Evolutionary conservation across 805 yeast genomes (phyloP), one percentile per base, ranked within the genome.

Genomic region (Citeromyces matritensis): DNA sequence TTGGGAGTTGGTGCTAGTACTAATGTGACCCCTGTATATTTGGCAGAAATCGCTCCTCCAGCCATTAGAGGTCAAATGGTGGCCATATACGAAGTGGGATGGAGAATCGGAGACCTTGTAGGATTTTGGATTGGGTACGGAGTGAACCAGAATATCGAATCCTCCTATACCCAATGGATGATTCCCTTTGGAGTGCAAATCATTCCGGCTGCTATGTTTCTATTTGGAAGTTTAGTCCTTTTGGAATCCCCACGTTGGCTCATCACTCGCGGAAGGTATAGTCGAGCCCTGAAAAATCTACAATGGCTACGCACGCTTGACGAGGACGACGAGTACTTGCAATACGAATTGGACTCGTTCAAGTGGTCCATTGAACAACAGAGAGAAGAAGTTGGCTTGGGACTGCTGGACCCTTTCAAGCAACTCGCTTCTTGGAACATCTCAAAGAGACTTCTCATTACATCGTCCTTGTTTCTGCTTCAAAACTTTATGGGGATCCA

Each of bases 81-180:
- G 26, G 68, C 65, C 3, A 48, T 55, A 35, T 66, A 59, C 46
- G 74, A 66, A 39, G 51, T 65, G 9, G 58, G 61, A 9, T 65
- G 71, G 68, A 64, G 63, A 40, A 47, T 61, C 14, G 69, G 68
- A 23, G 65, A 63, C 6, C 45, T 63, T 13, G 45, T 61, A 32
- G 69, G 67, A 2, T 65, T 59, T 42, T 65, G 67, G 64, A 62
- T 65, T 35, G 63, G 63, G 39, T 63, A 63, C 39, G 71, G 69
- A 4, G 62, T 62, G 11, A 42, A 50, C 25, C 42, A 45, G 33
- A 48, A 61, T n/a, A 48, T 57, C 9, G 35, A 42, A 4, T 29
- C 38, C 10, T 39, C 48, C 3, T 43, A 48, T 25, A 44, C 46
- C 30, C 73, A 64, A 39, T 65, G 71, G 72, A 34, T 56, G 32